Evolutionary conservation across 164 flowering plant species (phyloP), one percentile per base, ranked within the genome.

Genomic region (Chloranthus sessilifolius): DNA sequence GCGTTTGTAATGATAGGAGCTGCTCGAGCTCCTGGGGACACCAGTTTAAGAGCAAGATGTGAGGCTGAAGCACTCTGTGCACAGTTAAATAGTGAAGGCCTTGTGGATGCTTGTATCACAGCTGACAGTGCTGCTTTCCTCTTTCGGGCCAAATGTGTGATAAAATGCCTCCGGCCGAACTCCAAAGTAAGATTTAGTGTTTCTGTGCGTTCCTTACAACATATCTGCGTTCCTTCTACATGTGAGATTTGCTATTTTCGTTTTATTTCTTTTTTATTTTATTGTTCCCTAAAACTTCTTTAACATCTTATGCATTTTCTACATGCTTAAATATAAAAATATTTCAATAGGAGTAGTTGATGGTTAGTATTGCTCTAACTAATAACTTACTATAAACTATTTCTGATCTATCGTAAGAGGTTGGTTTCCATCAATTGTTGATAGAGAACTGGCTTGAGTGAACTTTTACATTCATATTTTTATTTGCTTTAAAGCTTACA

Each of bases 41-140:
- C 97, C 99, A 6, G 75, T 89, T 31, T 94, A 23, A 70, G 68
- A 70, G 95, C 97, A 15, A 69, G 48, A 54, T 79, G 78, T 27
- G 99, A 94, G 69, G 97, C 99, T 45, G 99, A 94, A 75, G 97
- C 88, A 16, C 78, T 94, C 47, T 88, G 97, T 69, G 97, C 95
- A 0, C 84, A 79, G 50, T 70, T 92, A 52, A 81, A 88, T 62
- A 56, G 52, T 36, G 83, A 81, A 55, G 97, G 99, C 47, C 61
- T 52, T 60, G 99, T 89, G 4, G 96, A 86, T 77, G 99, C 97
- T 59, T 85, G 95, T 58, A 74, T 89, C 23, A 89, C 97, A 29
- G 66, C 92, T 34, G 97, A 94, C 42, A 84, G 96, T 64, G 99
- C 89, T 65, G 97, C 90, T 21, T 87, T 94, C 48, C 88, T 94